Evolutionary conservation across 176 grass and related monocot genomes (phyloP).

Genomic region (Cenchrus fungigraminus): DNA sequence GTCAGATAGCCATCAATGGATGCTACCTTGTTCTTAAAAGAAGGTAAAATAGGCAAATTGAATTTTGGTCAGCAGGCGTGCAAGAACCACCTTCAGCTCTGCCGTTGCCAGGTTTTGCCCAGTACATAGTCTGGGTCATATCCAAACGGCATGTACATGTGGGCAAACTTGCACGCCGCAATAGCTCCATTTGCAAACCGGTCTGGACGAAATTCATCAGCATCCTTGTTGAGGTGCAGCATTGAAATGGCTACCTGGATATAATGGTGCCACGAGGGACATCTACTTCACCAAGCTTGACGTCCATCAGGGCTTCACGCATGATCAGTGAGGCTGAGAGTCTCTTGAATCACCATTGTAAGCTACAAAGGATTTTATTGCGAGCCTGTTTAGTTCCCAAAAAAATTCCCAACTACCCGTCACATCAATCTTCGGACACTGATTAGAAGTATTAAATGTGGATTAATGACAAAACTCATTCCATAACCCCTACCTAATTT

Average conservation of each 20-base stretch:
- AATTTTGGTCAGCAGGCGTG: slow-evolving; percentile 32
- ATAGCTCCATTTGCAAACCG: slow-evolving; percentile 52
- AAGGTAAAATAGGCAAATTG: background rate
- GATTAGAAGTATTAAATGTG: no score
- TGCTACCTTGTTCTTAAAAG: background rate
- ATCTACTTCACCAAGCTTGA: slow-evolving; percentile 38
- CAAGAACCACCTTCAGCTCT: slow-evolving; percentile 62
- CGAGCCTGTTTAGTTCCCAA: background rate
- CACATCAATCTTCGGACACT: no score
- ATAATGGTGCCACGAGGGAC: slow-evolving; percentile 7
- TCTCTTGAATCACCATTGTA: slow-evolving; percentile 74
- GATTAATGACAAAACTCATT: no score
- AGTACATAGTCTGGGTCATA: slow-evolving; percentile 22
- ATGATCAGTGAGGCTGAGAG: slow-evolving; percentile 46
- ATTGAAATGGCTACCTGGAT: slow-evolving; percentile 13
- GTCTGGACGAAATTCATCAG: slow-evolving; percentile 52
- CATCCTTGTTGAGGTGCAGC: background rate
- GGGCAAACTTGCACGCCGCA: slow-evolving; percentile 45
- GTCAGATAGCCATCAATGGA: background rate
- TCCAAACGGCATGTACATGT: slow-evolving; percentile 73
- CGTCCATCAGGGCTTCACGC: slow-evolving; percentile 45
- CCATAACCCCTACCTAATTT: no score
- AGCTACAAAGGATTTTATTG: slow-evolving; percentile 37
- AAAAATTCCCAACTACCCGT: no score
- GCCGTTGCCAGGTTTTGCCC: slow-evolving; percentile 69